Percentiles rank a stretch among this genome's conserved stretches.
Evolutionary conservation across 2,329 filamentous ascomycete genomes (phyloP).

Genomic region (Epichloe sylvatica): DNA sequence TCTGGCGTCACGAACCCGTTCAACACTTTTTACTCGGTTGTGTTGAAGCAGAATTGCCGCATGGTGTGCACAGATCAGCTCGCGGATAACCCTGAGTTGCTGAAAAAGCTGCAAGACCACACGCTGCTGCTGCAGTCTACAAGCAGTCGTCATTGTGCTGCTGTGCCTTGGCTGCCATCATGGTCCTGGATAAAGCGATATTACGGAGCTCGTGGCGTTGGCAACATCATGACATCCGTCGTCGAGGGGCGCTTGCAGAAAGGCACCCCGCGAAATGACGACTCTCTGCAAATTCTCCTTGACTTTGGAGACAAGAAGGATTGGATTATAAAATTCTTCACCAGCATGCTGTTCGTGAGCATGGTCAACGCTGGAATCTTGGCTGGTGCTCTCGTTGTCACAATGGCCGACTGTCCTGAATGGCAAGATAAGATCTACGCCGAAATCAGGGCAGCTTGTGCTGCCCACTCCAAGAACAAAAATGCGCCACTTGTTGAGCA

Average conservation of each 20-base stretch:
- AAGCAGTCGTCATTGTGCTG: not conserved
- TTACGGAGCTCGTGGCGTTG: not conserved
- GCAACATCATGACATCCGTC: not conserved
- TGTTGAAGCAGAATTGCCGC: not conserved
- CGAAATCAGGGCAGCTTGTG: not conserved
- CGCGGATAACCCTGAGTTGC: not conserved
- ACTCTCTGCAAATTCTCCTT: not conserved
- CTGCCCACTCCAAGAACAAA: not conserved
- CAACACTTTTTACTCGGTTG: not conserved
- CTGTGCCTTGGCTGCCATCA: not conserved
- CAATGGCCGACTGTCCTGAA: not conserved
- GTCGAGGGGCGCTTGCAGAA: not conserved
- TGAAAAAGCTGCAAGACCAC: not conserved
- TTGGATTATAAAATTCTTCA: not conserved
- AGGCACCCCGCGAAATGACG: not conserved
- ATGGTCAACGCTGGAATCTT: not conserved
- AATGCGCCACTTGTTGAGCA: slow-evolving; percentile 5
- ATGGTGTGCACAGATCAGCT: slow-evolving; percentile 1
- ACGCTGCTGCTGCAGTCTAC: not conserved
- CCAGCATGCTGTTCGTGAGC: not conserved
- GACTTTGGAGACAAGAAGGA: not conserved
- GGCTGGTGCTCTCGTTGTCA: not conserved
- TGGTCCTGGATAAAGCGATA: not conserved
- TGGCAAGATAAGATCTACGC: slow-evolving; percentile 1
- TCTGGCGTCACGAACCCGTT: not conserved